Percentiles rank a stretch among this genome's conserved stretches.
Evolutionary conservation across 179 eudicot species (phyloP).

Genomic region (Spinacia oleracea): DNA sequence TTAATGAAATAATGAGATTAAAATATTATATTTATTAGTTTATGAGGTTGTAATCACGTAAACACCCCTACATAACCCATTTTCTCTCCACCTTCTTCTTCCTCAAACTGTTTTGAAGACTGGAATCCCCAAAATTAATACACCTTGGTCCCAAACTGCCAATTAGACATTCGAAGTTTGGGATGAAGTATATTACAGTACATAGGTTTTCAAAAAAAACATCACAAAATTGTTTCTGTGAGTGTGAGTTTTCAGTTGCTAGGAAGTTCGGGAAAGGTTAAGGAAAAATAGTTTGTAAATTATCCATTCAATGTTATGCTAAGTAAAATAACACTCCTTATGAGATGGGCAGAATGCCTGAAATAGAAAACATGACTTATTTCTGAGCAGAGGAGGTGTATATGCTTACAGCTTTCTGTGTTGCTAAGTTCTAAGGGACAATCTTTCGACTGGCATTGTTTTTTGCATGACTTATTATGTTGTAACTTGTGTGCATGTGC

Average conservation of each 20-base stretch:
- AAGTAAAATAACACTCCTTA: not conserved
- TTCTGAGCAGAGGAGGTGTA: not conserved
- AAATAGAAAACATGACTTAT: not conserved
- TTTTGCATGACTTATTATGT: not conserved
- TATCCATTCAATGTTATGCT: not conserved
- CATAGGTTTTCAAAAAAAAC: not conserved
- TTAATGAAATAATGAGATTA: too few species aligned
- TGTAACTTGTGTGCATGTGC: conserved; percentile 1
- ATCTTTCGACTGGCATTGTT: not conserved
- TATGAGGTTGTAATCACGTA: too few species aligned
- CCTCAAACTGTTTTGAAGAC: too few species aligned
- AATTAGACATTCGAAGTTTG: too few species aligned
- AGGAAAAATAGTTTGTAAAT: too few species aligned
- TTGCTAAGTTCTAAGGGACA: not conserved
- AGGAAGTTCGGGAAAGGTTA: not conserved
- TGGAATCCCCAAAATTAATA: too few species aligned
- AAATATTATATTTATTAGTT: too few species aligned
- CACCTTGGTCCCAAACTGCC: too few species aligned
- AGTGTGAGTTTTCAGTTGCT: not conserved
- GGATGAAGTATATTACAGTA: too few species aligned
- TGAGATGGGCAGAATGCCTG: too few species aligned
- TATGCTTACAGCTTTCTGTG: not conserved
- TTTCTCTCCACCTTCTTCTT: too few species aligned
- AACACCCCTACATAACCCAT: too few species aligned
- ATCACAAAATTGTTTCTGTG: not conserved